Conservation (phyloP, 495 filamentous ascomycete species). For the Aspergillus mulundensis region DNA sequence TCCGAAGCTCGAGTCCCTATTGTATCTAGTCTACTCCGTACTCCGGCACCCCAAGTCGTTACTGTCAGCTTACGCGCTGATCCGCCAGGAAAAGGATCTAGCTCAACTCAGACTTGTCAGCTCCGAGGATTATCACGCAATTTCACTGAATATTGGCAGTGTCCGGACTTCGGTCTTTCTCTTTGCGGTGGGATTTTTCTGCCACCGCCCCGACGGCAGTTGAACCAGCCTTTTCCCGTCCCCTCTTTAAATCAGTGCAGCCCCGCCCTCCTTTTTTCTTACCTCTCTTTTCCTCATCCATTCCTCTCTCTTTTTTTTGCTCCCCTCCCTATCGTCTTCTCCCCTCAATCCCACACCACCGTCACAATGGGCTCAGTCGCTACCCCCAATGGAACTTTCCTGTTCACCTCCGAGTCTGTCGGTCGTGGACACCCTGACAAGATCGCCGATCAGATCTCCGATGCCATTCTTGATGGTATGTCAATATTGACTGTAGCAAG, state of each 20-base stretch:
- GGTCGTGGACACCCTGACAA: slow-evolving; percentile 98
- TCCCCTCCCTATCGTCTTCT: slow-evolving; percentile 12
- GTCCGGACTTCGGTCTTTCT: background rate
- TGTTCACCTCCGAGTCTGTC: slow-evolving; percentile 99
- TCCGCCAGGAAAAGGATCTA: background rate
- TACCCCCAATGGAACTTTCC: slow-evolving; percentile 71
- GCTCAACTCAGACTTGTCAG: background rate
- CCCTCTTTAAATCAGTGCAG: slow-evolving; percentile 10
- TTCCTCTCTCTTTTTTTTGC: slow-evolving; percentile 13
- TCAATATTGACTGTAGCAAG: background rate
- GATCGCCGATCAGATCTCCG: slow-evolving; percentile 98
- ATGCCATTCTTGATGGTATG: slow-evolving; percentile 86
- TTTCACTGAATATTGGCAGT: background rate
- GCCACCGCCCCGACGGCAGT: background rate
- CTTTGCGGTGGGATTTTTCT: slow-evolving; percentile 13
- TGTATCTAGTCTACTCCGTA: background rate
- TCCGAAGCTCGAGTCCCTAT: background rate
- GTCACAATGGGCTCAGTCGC: slow-evolving; percentile 57
- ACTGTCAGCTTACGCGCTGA: background rate
- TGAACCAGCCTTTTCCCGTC: slow-evolving; percentile 16
- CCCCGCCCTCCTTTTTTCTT: slow-evolving; percentile 9
- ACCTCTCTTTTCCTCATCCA: slow-evolving; percentile 16
- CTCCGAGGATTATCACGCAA: background rate
- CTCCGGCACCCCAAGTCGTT: background rate
- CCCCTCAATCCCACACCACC: slow-evolving; percentile 18